Evolutionary conservation across 169 alveolate genomes (phyloP), one percentile per base, ranked within the genome.

Genomic region (Eimeria sp.): DNA sequence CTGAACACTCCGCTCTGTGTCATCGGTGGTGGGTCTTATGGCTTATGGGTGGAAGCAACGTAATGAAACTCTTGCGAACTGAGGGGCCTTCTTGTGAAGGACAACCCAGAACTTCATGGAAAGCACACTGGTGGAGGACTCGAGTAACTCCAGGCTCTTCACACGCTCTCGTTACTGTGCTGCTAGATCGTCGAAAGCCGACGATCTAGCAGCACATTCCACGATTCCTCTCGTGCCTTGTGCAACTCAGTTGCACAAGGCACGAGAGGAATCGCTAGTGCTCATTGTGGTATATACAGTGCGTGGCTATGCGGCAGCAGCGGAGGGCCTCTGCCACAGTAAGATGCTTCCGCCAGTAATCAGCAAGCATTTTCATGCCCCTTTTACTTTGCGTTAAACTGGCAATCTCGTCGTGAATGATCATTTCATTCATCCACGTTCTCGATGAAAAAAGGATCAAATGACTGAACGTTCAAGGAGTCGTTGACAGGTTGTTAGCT

Each of bases 111-210:
- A 76, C 40, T 47, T 76, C 40, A 76, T 25, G 61, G 87, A 76
- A 76, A 75, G 9, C 63, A 27, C 16, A 20, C 47, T 6, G 51
- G 40, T 63, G 22, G 88, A 45, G 65, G 61, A 78, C 5, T 47
- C 67, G 49, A n/a, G 49, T 25, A 78, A 76, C 20, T 76, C 58
- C 45, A 76, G 16, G 18, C 43, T 75, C 34, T 34, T 45, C 20
- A 47, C 22, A 78, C 43, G 57, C 54, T 73, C 57, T 47, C 25
- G 65, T 67, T 67, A 27, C 65, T 47, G 67, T 78, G 88, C 67
- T 78, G 65, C 70, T 78, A 67, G 70, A 25, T 78, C 88, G 67
- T 78, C 65, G 43, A 78, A 45, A 13, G 27, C 45, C 45, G 67
- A n/a, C 45, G n/a, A n/a, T n/a, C n/a, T n/a, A n/a, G n/a, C n/a